Evolutionary conservation across 2,329 filamentous ascomycete genomes (phyloP), one percentile per base, ranked within the genome.

Genomic region (Geosmithia flava): DNA sequence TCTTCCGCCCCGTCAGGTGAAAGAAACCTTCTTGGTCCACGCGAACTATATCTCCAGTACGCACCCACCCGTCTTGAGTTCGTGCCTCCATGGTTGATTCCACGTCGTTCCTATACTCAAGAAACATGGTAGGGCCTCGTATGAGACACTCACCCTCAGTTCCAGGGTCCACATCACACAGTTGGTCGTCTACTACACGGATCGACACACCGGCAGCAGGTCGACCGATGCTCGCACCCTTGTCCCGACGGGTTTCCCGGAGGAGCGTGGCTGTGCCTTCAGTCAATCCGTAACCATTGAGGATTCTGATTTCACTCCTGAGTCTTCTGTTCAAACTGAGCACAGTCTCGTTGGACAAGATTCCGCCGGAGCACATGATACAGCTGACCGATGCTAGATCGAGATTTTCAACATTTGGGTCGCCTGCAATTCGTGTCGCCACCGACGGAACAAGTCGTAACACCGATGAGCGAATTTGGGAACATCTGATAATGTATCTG

Each of bases 1-100:
- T 63, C 50, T 62, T 61, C 20, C 60, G 49, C 2, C 59, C 62
- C 1, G 56, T 60, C 11, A 64, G 50, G 45, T 54, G 63, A 47
- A 58, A 56, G 50, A 56, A 61, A 1, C 60, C 59, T 10, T 62
- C 56, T 10, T 48, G 44, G 47, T 63, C 61, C 13, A 55, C 50
- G 3, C 51, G 50, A 3, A 58, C 53, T 15, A 62, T 53, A 41
- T 63, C 62, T 2, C 62, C 61, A 1, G 61, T 62, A 17, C 51
- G 46, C 27, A 64, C 52, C 60, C 60, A 64, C 0, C 56, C 57
- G 8, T 57, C 54, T 44, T 55, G 5, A n/a, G 20, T 49, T 41
- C 59, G 58, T 1, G 59, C 47, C 23, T 56, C 53, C 10, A 44
- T 48, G 1, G 59, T 63, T 39, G 58, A 59, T 44, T 45, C 48